Conservation (phyloP, 2,329 filamentous ascomycete species). For the Saccharata proteae region DNA sequence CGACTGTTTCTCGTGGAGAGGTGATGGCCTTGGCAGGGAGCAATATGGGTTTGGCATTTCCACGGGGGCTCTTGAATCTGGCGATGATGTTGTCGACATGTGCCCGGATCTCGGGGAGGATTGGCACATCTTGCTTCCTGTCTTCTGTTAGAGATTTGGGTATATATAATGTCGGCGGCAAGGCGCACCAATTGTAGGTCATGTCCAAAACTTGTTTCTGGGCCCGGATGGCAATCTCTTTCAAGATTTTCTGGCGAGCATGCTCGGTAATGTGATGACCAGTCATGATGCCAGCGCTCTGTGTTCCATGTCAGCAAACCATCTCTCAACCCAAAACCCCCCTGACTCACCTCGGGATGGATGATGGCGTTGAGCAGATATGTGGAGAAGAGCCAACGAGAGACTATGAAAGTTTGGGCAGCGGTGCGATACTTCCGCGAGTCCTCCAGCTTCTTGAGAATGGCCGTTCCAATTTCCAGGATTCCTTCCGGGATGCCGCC, state of each 20-base stretch:
- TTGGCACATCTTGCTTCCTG: constrained; percentile 48
- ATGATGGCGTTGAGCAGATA: constrained; percentile 76
- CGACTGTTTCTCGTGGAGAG: constrained; percentile 61
- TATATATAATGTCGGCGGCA: constrained; percentile 12
- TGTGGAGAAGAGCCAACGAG: constrained; percentile 82
- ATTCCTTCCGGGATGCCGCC: constrained; percentile 80
- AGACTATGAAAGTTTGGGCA: constrained; percentile 73
- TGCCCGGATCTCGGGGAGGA: constrained; percentile 49
- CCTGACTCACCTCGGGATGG: constrained; percentile 61
- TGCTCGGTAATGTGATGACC: constrained; percentile 90
- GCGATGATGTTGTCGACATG: constrained; percentile 62
- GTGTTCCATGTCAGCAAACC: constrained; percentile 22
- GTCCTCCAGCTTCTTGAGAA: constrained; percentile 62
- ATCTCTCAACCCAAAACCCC: background rate
- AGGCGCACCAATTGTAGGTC: constrained; percentile 51
- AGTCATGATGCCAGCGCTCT: constrained; percentile 55
- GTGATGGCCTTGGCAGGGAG: constrained; percentile 61
- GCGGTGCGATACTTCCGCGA: constrained; percentile 54
- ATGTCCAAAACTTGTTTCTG: constrained; percentile 71
- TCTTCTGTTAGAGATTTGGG: constrained; percentile 14
- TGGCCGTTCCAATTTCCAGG: constrained; percentile 72
- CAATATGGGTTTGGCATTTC: constrained; percentile 44
- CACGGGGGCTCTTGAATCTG: constrained; percentile 33
- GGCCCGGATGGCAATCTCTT: constrained; percentile 67
- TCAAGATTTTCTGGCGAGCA: constrained; percentile 62